A percentile compares a stretch with the other conserved stretches of the same genome.
These are phyloP conservation scores for Nemania bipapillata DNA, from an alignment of 2,329 filamentous ascomycete species.

Conservation along the genomic window DNA sequence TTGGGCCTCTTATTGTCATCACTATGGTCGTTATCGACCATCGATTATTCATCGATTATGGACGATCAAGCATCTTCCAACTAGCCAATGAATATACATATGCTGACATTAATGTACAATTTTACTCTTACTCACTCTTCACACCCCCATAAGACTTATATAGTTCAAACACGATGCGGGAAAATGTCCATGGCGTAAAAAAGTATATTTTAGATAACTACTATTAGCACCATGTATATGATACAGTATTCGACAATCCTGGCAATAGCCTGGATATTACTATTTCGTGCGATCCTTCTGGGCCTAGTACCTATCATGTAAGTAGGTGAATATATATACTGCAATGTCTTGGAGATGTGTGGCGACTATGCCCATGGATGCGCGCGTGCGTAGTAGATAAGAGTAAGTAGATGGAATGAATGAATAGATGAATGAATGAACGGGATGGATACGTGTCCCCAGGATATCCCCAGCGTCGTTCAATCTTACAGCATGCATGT, in stretches of 20 bases:
- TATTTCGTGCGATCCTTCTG: too few species aligned
- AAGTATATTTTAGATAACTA: not conserved
- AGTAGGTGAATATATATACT: too few species aligned
- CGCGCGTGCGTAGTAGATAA: not conserved
- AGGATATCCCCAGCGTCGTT: not conserved
- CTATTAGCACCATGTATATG: not conserved
- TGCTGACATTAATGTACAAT: not conserved
- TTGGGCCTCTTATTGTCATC: not conserved
- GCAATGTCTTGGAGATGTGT: not conserved
- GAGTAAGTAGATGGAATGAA: too few species aligned
- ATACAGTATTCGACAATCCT: not conserved
- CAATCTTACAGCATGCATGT: not conserved
- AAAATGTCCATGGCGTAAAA: too few species aligned
- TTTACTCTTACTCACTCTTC: not conserved
- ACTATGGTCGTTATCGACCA: constrained; percentile 6
- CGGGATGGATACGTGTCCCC: not conserved
- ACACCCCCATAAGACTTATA: too few species aligned
- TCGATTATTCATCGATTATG: not conserved
- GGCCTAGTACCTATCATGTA: too few species aligned
- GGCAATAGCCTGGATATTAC: too few species aligned
- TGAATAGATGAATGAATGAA: constrained; percentile 9
- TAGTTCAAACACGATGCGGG: too few species aligned
- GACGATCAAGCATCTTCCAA: constrained; percentile 14
- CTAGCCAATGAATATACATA: constrained; percentile 15
- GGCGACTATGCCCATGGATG: not conserved